Conservation (phyloP, 352 stramenopile genomes). For the Achlya hypogyna region DNA sequence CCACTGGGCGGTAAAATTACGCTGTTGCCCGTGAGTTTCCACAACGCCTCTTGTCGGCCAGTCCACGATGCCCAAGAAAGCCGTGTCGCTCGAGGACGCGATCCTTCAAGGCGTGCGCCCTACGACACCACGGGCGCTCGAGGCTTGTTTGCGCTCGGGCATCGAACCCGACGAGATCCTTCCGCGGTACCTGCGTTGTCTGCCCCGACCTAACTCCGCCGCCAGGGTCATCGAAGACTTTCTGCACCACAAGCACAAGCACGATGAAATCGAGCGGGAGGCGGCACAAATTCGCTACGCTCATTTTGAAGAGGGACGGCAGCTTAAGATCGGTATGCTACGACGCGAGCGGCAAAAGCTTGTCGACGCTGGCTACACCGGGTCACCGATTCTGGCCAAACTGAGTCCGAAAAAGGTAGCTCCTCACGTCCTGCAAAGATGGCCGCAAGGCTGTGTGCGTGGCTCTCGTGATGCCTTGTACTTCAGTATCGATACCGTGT, state of each 20-base stretch:
- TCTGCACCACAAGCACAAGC: slow-evolving; percentile 42
- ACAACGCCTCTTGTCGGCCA: too few species aligned
- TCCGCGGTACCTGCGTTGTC: slow-evolving; percentile 29
- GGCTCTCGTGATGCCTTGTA: background rate
- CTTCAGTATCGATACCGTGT: background rate
- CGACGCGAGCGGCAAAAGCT: slow-evolving; percentile 47
- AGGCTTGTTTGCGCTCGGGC: slow-evolving; percentile 57
- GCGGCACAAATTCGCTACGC: slow-evolving; percentile 54
- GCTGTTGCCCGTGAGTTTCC: too few species aligned
- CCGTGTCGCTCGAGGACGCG: slow-evolving; percentile 44
- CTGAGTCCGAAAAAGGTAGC: slow-evolving; percentile 18
- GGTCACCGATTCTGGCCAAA: background rate
- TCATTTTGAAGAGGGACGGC: slow-evolving; percentile 57
- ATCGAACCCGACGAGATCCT: slow-evolving; percentile 59
- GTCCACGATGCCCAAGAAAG: slow-evolving; percentile 24
- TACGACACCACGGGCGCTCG: slow-evolving; percentile 53
- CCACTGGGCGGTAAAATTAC: too few species aligned
- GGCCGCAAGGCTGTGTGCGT: background rate
- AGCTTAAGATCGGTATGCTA: slow-evolving; percentile 51
- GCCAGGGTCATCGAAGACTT: slow-evolving; percentile 39
- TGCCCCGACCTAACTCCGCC: background rate
- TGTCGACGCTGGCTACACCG: slow-evolving; percentile 22
- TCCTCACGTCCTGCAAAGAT: background rate
- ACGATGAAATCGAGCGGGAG: slow-evolving; percentile 61
- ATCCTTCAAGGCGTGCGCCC: slow-evolving; percentile 38